Percentiles rank a stretch among this genome's conserved stretches.
These are phyloP conservation scores for Alternaria sp. DNA, from an alignment of 2,329 filamentous ascomycete species.

Conservation along the genomic window DNA sequence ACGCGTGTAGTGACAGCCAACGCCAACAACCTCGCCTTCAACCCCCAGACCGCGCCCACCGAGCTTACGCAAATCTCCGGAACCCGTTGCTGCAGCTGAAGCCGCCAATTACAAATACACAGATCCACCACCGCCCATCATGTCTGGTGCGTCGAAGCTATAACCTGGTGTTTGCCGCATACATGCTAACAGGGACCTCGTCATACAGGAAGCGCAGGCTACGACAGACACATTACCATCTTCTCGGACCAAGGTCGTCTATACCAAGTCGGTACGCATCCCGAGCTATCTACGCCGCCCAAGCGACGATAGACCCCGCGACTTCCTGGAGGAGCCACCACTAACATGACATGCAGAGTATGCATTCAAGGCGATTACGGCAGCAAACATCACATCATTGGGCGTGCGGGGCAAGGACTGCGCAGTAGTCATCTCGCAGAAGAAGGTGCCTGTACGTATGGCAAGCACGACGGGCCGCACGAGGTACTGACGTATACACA, in stretches of 20 bases:
- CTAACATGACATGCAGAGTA: conserved; percentile 71
- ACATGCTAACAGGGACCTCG: conserved; percentile 39
- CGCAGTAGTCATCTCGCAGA: conserved; percentile 96
- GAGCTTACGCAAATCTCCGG: conserved; percentile 39
- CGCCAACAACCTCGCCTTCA: conserved; percentile 30
- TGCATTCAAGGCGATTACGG: conserved; percentile 99
- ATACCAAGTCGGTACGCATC: conserved; percentile 93
- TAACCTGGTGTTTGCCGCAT: conserved; percentile 19
- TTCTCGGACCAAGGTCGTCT: conserved; percentile 98
- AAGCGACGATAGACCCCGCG: background rate
- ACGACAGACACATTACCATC: conserved; percentile 99
- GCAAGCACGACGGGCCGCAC: conserved; percentile 12
- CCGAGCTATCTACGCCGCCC: conserved; percentile 2
- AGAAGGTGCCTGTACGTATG: conserved; percentile 92
- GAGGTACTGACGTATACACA: conserved; percentile 12
- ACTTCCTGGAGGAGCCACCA: conserved; percentile 6
- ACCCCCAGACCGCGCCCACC: conserved; percentile 28
- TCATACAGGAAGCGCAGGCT: conserved; percentile 63
- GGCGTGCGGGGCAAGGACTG: conserved; percentile 96
- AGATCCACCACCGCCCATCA: conserved; percentile 41
- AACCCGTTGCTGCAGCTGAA: conserved; percentile 42
- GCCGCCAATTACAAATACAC: conserved; percentile 15
- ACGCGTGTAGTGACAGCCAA: conserved; percentile 40
- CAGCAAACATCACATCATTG: conserved; percentile 98
- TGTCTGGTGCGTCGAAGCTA: conserved; percentile 49